Evolutionary conservation across 2,329 filamentous ascomycete genomes (phyloP).

Genomic region (Exophiala sideris): DNA sequence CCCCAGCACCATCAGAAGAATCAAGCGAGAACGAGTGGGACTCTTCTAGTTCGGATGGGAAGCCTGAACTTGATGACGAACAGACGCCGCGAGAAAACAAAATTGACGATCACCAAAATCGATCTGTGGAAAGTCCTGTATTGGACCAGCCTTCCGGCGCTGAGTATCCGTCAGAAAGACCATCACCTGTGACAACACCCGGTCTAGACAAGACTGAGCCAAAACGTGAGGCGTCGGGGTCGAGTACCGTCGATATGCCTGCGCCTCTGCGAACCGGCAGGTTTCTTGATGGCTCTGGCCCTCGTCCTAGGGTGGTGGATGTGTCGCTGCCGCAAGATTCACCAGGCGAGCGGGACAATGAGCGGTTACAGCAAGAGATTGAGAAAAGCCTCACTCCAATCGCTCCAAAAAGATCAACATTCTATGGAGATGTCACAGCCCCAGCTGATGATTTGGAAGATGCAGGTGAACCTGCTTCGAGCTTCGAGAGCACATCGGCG

Average conservation of each 20-base stretch:
- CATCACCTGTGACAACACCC: too few species aligned
- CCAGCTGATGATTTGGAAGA: background rate
- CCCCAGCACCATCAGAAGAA: constrained; percentile 16
- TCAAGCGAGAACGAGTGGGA: constrained; percentile 34
- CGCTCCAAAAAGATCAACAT: constrained; percentile 24
- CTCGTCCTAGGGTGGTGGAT: constrained; percentile 35
- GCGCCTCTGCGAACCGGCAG: constrained; percentile 26
- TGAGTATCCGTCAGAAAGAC: too few species aligned
- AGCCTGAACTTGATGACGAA: constrained; percentile 34
- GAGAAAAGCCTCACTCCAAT: constrained; percentile 43
- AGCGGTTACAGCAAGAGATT: constrained; percentile 46
- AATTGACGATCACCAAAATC: background rate
- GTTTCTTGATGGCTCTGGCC: constrained; percentile 10
- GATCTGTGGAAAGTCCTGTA: too few species aligned
- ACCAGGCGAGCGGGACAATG: constrained; percentile 41
- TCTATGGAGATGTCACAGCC: constrained; percentile 3
- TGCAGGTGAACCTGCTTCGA: background rate
- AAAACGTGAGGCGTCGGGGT: too few species aligned
- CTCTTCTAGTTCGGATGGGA: constrained; percentile 36
- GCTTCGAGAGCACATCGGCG: background rate
- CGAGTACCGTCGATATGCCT: constrained; percentile 23
- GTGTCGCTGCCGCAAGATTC: constrained; percentile 36
- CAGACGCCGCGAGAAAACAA: background rate
- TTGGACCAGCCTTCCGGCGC: too few species aligned
- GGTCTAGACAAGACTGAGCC: too few species aligned